Percentiles rank a stretch among this genome's conserved stretches.
Conservation (phyloP, 495 filamentous ascomycete genomes). For the Clavariopsis aquatica region DNA sequence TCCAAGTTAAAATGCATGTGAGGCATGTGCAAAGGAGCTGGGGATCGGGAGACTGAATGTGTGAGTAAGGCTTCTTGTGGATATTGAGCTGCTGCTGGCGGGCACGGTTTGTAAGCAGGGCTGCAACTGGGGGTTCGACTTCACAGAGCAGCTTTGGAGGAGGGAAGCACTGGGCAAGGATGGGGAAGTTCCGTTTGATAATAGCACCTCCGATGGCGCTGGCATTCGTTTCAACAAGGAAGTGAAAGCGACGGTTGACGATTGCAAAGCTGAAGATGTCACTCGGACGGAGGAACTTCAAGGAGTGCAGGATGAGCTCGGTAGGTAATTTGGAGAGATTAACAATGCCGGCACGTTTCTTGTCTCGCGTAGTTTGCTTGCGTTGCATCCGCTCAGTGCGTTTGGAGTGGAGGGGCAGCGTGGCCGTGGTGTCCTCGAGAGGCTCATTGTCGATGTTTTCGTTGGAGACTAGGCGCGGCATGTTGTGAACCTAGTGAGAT, state of each 20-base stretch:
- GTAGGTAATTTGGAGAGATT: conserved; percentile 50
- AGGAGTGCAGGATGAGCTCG: conserved; percentile 52
- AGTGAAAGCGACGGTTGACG: conserved; percentile 44
- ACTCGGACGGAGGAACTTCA: conserved; percentile 49
- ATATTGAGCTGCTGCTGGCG: conserved; percentile 45
- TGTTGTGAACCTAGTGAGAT: not conserved
- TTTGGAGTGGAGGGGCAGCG: conserved; percentile 52
- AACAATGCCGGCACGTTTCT: conserved; percentile 43
- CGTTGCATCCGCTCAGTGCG: conserved; percentile 52
- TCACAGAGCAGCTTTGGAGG: conserved; percentile 49
- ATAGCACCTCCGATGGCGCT: conserved; percentile 46
- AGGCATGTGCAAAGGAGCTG: conserved; percentile 54
- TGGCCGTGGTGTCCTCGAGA: conserved; percentile 42
- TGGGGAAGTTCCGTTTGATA: conserved; percentile 49
- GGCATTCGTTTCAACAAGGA: conserved; percentile 49
- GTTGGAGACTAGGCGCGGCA: conserved; percentile 1
- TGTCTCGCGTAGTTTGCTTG: conserved; percentile 38
- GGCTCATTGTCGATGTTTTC: conserved; percentile 28
- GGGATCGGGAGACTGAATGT: conserved; percentile 49
- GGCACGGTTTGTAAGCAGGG: conserved; percentile 44
- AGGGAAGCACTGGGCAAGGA: conserved; percentile 52
- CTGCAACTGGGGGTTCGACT: conserved; percentile 45
- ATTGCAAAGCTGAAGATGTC: conserved; percentile 50
- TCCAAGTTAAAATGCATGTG: conserved; percentile 56
- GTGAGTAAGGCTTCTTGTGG: conserved; percentile 52